Conservation (phyloP, 495 filamentous ascomycete genomes). For the Penicillium parvum region DNA sequence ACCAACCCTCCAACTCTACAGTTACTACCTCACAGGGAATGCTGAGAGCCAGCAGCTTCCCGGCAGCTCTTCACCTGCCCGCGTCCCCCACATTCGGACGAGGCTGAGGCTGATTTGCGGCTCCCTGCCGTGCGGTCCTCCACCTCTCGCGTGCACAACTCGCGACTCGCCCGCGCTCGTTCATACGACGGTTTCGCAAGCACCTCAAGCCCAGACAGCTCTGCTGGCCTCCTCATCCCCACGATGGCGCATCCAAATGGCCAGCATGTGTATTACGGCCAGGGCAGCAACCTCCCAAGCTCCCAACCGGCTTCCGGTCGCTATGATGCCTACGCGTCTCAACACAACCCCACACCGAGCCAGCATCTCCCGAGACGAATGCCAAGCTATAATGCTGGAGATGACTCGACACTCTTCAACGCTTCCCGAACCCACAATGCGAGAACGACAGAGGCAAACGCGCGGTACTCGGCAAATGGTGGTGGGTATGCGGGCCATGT, state of each 20-base stretch:
- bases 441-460: slow-evolving; percentile 27
- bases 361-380: slow-evolving; percentile 48
- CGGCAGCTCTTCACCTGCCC: slow-evolving; percentile 13
- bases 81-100: slow-evolving; percentile 16
- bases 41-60: slow-evolving; percentile 2
- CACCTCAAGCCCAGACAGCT: too few relatives aligned
- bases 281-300: slow-evolving; percentile 32
- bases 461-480: slow-evolving; percentile 18
- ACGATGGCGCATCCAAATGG: slow-evolving; percentile 50
- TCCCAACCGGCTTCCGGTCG: slow-evolving; percentile 18
- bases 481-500: slow-evolving; percentile 10
- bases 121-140: neutral
- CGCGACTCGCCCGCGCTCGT: neutral
- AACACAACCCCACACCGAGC: slow-evolving; percentile 23
- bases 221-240: too few relatives aligned
- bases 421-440: slow-evolving; percentile 25
- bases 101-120: neutral
- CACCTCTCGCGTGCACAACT: neutral
- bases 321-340: slow-evolving; percentile 19
- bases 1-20: neutral
- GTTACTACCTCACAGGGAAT: slow-evolving; percentile 4
- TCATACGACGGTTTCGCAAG: neutral
- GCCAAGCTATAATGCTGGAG: slow-evolving; percentile 74
- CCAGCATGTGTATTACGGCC: slow-evolving; percentile 42
- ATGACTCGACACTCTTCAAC: slow-evolving; percentile 59